phyloP scores from a whole-genome alignment of 1,284 basidiomycete species.

The Tylopilus orsonianus region DNA sequence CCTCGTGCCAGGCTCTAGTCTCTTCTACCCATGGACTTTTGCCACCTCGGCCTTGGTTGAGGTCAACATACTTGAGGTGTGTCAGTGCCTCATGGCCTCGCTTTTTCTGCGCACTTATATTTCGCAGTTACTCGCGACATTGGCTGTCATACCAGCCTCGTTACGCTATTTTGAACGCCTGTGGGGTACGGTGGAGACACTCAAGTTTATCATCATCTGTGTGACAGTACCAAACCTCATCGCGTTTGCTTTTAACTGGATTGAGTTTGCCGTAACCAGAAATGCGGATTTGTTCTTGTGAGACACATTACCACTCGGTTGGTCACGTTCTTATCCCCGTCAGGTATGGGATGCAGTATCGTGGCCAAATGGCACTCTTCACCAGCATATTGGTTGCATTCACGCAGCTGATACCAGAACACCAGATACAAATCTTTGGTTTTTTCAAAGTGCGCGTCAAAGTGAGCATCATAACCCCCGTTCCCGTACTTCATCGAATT shows the following conservation, averaged over 20 bases:
- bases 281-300: slow-evolving; percentile 75
- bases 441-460: slow-evolving; percentile 87
- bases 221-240: slow-evolving; percentile 86
- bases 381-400: slow-evolving; percentile 91
- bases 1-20: slow-evolving; percentile 78
- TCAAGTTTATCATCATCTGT: slow-evolving; percentile 83
- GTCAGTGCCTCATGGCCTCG: slow-evolving; percentile 29
- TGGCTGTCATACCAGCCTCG: slow-evolving; percentile 79
- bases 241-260: slow-evolving; percentile 79
- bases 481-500: slow-evolving; percentile 1
- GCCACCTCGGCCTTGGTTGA: slow-evolving; percentile 88
- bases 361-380: slow-evolving; percentile 92
- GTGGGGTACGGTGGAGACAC: slow-evolving; percentile 86
- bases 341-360: slow-evolving; percentile 87
- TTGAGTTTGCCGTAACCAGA: slow-evolving; percentile 70
- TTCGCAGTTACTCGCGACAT: slow-evolving; percentile 70
- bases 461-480: slow-evolving; percentile 44
- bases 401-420: slow-evolving; percentile 96
- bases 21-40: slow-evolving; percentile 93
- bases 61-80: slow-evolving; percentile 78
- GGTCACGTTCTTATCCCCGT: slow-evolving; percentile 11
- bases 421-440: slow-evolving; percentile 92
- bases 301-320: slow-evolving; percentile 35
- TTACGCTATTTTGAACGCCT: slow-evolving; percentile 90
- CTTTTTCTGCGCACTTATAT: slow-evolving; percentile 17